Evolutionary conservation across 2,329 filamentous ascomycete species (phyloP), one percentile per base, ranked within the genome.

Genomic region (Microdochium bolleyi): DNA sequence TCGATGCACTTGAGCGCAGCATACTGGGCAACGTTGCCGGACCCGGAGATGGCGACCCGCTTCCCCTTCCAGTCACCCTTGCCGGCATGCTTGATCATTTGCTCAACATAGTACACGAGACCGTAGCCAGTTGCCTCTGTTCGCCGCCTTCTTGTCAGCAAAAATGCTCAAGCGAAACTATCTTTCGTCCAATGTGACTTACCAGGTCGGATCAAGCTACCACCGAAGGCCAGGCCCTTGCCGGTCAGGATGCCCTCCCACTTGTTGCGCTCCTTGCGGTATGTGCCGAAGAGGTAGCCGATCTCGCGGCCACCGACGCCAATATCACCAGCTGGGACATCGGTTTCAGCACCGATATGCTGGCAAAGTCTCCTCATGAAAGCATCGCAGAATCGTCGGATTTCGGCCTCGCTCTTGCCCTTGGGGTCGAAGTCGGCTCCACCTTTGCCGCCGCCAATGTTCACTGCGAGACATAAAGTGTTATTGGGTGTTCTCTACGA

Each of bases 351-450:
- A 62, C 94, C 91, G 69, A 97, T 97, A 82, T 97, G 92, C 76
- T 89, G 91, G 78, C 82, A 88, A 57, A 99, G 84, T 79, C 96
- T 89, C 63, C 85, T 85, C 94, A 97, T 97, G 80, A 97, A 99
- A 55, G 91, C 76, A 60, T 88, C 84, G 78, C 92, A 97, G 83
- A 99, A 97, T 69, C 89, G 89, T 67, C 94, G 89, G 76, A 97
- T 97, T 82, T 97, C 94, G 71, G 84, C 88, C 75, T 99, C 92
- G 53, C 87, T 88, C 83, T 96, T 97, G 78, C 91, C 92, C 84
- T 97, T 99, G 72, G 94, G 94, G 75, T 97, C 91, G 72, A 99
- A 97, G 79, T 97, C 94, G 70, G 92, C 87, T 66, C 94, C 94
- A 75, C 94, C 94, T 80, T 97, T 97, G 67, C 88, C 94, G 76